Evolutionary conservation across 306 rosid genomes (phyloP).

Genomic region (Fagus sylvatica): DNA sequence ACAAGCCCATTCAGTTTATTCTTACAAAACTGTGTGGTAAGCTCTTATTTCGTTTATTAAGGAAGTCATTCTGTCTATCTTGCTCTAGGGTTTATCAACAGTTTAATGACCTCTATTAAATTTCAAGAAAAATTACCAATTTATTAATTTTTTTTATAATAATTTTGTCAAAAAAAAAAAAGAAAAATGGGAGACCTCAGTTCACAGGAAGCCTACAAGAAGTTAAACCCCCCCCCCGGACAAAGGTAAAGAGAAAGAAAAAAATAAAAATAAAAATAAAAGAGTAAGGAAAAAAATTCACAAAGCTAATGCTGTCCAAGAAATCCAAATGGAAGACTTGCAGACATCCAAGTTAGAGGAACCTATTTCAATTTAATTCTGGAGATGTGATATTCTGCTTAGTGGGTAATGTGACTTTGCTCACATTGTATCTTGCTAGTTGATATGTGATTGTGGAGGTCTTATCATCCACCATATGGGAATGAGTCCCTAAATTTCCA

Average conservation of each 20-base stretch:
- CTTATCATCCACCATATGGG: conserved; percentile 1
- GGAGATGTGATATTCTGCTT: neutral
- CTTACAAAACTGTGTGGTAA: conserved; percentile 87
- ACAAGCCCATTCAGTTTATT: conserved; percentile 67
- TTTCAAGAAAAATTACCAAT: neutral
- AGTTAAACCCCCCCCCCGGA: neutral
- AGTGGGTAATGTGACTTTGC: neutral
- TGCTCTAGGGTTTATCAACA: neutral
- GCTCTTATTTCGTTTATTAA: conserved; percentile 24
- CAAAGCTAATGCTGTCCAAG: neutral
- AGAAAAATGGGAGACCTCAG: neutral
- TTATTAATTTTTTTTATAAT: neutral
- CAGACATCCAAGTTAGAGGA: neutral
- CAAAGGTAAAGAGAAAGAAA: neutral
- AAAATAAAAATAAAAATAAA: too few species aligned
- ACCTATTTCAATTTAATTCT: neutral
- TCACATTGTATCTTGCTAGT: neutral
- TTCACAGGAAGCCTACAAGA: neutral
- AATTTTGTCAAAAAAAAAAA: neutral
- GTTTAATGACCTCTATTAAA: neutral
- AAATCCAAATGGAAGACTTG: neutral
- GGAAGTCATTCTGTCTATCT: neutral
- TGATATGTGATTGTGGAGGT: neutral
- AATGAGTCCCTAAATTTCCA: conserved; percentile 1
- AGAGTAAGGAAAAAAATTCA: neutral